Conservation (phyloP, 768 basidiomycete genomes). For the Lactarius hengduanensis region DNA sequence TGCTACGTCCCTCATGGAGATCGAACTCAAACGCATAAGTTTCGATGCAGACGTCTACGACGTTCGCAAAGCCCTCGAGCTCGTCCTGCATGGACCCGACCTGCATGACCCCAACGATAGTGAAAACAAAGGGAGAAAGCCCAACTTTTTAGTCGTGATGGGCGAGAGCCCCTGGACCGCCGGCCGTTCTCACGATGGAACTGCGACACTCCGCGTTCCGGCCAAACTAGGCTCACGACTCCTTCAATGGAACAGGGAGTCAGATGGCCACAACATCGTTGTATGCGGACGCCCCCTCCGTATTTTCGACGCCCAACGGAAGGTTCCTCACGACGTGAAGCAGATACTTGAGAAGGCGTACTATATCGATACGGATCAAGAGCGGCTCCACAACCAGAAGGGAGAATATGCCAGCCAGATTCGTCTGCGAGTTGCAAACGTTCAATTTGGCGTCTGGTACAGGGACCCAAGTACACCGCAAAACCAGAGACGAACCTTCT, state of each 20-base stretch:
- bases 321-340: slow-evolving; percentile 13
- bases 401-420: slow-evolving; percentile 40
- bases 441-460: slow-evolving; percentile 69
- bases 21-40: slow-evolving; percentile 38
- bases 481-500: slow-evolving; percentile 44
- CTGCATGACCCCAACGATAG: slow-evolving; percentile 42
- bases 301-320: slow-evolving; percentile 22
- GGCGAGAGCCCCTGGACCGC: slow-evolving; percentile 41
- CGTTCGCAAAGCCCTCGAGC: slow-evolving; percentile 54
- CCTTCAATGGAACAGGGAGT: slow-evolving; percentile 40
- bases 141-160: slow-evolving; percentile 66
- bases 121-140: slow-evolving; percentile 31
- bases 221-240: slow-evolving; percentile 45
- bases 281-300: slow-evolving; percentile 31
- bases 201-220: slow-evolving; percentile 38
- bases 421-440: slow-evolving; percentile 52
- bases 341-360: slow-evolving; percentile 35
- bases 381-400: slow-evolving; percentile 28
- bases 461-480: slow-evolving; percentile 31
- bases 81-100: slow-evolving; percentile 52
- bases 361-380: slow-evolving; percentile 35
- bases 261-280: slow-evolving; percentile 33
- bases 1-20: slow-evolving; percentile 37
- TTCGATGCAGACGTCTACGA: slow-evolving; percentile 50
- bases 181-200: slow-evolving; percentile 58